Percentiles rank a stretch among this genome's conserved stretches.
Evolutionary conservation across 2,329 filamentous ascomycete genomes (phyloP).

Genomic region (Cladophialophora carrionii): DNA sequence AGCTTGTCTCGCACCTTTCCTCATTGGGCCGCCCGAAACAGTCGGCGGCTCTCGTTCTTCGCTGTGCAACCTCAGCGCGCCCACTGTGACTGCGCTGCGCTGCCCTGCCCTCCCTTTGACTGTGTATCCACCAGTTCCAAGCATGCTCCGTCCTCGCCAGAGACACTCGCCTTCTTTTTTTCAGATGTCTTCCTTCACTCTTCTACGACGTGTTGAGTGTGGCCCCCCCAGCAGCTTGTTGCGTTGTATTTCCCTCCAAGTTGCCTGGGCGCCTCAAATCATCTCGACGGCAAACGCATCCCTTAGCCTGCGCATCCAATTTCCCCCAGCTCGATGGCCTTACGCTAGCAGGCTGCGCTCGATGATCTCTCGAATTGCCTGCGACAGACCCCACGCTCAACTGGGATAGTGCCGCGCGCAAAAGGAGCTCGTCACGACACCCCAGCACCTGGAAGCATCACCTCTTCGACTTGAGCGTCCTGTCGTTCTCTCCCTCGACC

Average conservation of each 20-base stretch:
- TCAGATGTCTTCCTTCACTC: conserved; percentile 9
- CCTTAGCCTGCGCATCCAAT: conserved; percentile 30
- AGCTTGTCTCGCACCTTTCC: conserved; percentile 25
- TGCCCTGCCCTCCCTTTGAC: conserved; percentile 3
- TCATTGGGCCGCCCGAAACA: conserved; percentile 33
- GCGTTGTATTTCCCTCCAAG: background rate
- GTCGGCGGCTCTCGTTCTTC: conserved; percentile 17
- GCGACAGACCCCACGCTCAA: conserved; percentile 25
- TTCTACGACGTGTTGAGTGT: background rate
- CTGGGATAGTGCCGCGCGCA: conserved; percentile 22
- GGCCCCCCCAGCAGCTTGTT: background rate
- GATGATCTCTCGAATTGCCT: conserved; percentile 32
- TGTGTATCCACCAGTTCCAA: conserved; percentile 10
- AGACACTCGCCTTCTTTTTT: background rate
- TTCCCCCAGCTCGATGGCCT: conserved; percentile 30
- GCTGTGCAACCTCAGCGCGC: conserved; percentile 29
- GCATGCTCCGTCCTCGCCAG: background rate
- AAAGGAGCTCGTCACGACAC: conserved; percentile 28
- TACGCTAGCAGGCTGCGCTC: conserved; percentile 28
- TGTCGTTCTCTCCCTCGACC: conserved; percentile 13
- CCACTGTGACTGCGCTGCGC: conserved; percentile 8
- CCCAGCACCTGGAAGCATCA: conserved; percentile 1
- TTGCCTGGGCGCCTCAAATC: conserved; percentile 11
- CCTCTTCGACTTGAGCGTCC: conserved; percentile 16
- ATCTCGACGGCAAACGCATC: conserved; percentile 3